Conservation (phyloP, 2,329 filamentous ascomycete genomes). For the Thelonectria discophora region DNA sequence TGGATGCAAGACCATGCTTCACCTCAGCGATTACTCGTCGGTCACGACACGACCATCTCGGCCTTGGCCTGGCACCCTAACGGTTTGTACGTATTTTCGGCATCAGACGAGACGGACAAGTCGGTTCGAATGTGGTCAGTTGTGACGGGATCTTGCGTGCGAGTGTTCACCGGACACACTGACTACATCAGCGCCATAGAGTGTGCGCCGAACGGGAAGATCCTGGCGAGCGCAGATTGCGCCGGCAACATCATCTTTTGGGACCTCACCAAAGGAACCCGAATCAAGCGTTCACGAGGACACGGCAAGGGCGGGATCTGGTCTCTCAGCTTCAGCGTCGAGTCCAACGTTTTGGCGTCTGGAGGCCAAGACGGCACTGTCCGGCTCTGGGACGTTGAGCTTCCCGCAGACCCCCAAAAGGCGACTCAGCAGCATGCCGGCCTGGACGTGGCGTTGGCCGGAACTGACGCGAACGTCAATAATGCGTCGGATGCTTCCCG, state of each 20-base stretch:
- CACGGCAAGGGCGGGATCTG: conserved; percentile 94
- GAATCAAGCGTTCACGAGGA: conserved; percentile 91
- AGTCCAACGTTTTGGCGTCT: conserved; percentile 89
- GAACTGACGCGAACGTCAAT: conserved; percentile 50
- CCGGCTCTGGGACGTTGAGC: conserved; percentile 89
- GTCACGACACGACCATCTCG: conserved; percentile 93
- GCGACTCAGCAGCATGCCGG: conserved; percentile 58
- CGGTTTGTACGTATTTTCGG: conserved; percentile 91
- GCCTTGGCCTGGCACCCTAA: conserved; percentile 95
- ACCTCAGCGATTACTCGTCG: conserved; percentile 85
- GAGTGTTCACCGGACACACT: conserved; percentile 90
- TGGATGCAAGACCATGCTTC: conserved; percentile 95
- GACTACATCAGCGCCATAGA: conserved; percentile 87
- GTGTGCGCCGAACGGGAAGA: conserved; percentile 86
- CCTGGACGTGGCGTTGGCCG: conserved; percentile 53
- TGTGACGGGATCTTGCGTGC: conserved; percentile 84
- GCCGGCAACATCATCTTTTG: conserved; percentile 92
- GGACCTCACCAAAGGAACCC: conserved; percentile 86
- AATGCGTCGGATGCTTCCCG: conserved; percentile 42
- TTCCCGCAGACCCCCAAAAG: conserved; percentile 72
- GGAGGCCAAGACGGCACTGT: conserved; percentile 93
- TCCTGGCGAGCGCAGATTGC: conserved; percentile 89
- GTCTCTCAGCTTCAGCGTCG: conserved; percentile 91
- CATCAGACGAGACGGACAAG: conserved; percentile 83
- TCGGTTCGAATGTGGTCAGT: conserved; percentile 98